phyloP scores from a whole-genome alignment of 495 filamentous ascomycete genomes.

The Aspergillus ellipticus region DNA sequence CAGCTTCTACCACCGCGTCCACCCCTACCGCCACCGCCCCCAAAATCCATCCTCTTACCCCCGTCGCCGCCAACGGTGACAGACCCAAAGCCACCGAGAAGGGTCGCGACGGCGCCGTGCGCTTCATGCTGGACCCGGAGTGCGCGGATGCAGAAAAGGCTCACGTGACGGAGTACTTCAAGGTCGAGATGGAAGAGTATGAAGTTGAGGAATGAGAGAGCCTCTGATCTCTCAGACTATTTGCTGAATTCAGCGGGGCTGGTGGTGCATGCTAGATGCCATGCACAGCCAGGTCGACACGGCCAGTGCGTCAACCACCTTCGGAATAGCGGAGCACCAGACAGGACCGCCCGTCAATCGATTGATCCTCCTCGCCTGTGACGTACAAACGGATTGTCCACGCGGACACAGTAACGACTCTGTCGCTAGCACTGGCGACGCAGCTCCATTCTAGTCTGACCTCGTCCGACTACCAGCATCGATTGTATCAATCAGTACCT shows the following conservation, averaged over 20 bases:
- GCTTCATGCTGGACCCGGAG: conserved; percentile 85
- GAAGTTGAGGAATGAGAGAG: conserved; percentile 32
- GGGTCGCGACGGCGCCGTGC: conserved; percentile 70
- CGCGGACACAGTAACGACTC: no score
- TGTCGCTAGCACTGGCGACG: no score
- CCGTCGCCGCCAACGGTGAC: conserved; percentile 41
- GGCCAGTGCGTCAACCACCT: no score
- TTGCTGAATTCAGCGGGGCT: no score
- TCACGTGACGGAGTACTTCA: conserved; percentile 63
- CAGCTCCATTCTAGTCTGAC: no score
- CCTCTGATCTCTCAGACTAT: no score
- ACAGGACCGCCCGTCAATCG: no score
- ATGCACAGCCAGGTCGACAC: not conserved
- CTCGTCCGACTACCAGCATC: no score
- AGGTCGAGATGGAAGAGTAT: conserved; percentile 72
- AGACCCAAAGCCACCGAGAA: conserved; percentile 46
- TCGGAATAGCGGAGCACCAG: no score
- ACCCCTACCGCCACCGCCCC: not conserved
- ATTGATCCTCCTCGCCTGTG: no score
- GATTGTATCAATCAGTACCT: no score
- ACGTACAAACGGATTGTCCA: no score
- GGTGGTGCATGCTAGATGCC: not conserved
- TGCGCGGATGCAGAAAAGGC: conserved; percentile 68
- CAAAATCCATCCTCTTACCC: conserved; percentile 24
- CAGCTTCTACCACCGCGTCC: conserved; percentile 2